Conservation (phyloP, 352 stramenopile genomes). For the Poterioochromonas sp. region DNA sequence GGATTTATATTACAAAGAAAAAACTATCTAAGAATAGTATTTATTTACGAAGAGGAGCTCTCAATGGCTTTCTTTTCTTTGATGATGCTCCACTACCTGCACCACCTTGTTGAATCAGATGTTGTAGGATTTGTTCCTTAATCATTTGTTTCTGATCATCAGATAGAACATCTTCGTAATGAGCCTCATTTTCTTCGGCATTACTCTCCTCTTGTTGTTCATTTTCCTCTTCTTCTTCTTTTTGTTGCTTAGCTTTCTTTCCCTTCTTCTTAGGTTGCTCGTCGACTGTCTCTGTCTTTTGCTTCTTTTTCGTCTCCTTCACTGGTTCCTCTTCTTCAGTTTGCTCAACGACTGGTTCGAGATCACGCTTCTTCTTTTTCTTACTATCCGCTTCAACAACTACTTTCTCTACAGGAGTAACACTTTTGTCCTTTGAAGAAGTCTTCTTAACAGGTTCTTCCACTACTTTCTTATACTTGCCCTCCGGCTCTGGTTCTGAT, state of each 20-base stretch:
- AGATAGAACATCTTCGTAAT: too few relatives aligned
- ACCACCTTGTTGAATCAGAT: too few relatives aligned
- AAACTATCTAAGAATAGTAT: too few relatives aligned
- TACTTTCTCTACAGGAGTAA: neutral
- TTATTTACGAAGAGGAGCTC: too few relatives aligned
- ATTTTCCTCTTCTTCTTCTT: neutral
- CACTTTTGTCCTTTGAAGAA: constrained; percentile 33
- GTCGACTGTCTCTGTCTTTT: neutral
- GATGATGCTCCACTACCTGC: too few relatives aligned
- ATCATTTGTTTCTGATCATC: too few relatives aligned
- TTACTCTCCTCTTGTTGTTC: neutral
- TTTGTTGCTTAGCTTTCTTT: constrained; percentile 26
- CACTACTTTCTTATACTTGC: constrained; percentile 39
- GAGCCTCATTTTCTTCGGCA: neutral
- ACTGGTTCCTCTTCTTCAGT: constrained; percentile 38
- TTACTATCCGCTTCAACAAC: neutral
- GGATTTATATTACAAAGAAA: too few relatives aligned
- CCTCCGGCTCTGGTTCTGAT: too few relatives aligned
- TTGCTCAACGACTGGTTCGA: constrained; percentile 38
- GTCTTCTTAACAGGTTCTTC: constrained; percentile 38
- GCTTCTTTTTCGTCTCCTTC: constrained; percentile 28
- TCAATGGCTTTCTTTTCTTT: too few relatives aligned
- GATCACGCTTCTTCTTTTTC: constrained; percentile 38
- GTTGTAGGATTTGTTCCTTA: too few relatives aligned
- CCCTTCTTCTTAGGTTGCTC: constrained; percentile 1